A percentile compares a stretch with the other conserved stretches of the same genome.
Conservation (phyloP, 345 rosid genomes). For the Hibiscus trionum region DNA sequence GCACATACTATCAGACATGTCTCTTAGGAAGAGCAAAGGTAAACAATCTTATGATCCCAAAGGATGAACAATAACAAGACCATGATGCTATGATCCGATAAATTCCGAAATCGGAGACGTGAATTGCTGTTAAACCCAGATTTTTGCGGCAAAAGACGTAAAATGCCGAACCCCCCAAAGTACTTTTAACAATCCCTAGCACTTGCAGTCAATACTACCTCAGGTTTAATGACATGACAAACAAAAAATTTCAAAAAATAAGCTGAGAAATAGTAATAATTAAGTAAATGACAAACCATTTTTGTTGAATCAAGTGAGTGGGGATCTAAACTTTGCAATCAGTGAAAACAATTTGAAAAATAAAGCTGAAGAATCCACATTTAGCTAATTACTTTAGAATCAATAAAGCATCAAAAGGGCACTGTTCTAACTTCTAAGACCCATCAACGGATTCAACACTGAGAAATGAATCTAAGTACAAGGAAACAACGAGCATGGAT, state of each 20-base stretch:
- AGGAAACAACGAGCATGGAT: not conserved
- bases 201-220: not conserved
- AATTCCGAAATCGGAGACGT: not conserved
- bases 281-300: too few species aligned
- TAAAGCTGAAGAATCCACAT: too few species aligned
- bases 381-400: not conserved
- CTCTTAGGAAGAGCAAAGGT: too few species aligned
- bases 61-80: not conserved
- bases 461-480: not conserved
- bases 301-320: too few species aligned
- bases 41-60: slow-evolving; percentile 1
- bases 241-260: not conserved
- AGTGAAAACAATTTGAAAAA: too few species aligned
- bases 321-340: too few species aligned
- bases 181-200: not conserved
- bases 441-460: not conserved
- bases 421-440: too few species aligned
- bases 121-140: not conserved
- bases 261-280: not conserved
- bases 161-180: not conserved
- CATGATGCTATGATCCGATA: not conserved
- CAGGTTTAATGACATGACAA: not conserved
- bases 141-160: not conserved
- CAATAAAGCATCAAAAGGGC: not conserved
- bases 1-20: too few species aligned